phyloP scores from a whole-genome alignment of 208 protist species.

The Balamuthia mandrillaris region DNA sequence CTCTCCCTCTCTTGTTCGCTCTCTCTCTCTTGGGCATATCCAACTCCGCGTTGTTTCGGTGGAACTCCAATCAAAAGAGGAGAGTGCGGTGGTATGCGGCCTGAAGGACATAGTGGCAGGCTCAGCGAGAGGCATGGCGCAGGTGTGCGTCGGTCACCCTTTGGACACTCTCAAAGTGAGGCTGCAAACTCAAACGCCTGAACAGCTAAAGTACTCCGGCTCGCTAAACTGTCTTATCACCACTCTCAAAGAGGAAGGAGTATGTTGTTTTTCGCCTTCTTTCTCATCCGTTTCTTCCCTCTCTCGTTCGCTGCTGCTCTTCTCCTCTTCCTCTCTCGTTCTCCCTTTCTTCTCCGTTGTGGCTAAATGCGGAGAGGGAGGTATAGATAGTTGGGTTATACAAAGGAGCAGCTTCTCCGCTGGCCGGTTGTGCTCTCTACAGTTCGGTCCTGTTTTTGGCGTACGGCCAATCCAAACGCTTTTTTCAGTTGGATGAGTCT shows the following conservation, averaged over 20 bases:
- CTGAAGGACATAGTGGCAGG: constrained; percentile 34
- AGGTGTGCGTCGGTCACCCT: constrained; percentile 20
- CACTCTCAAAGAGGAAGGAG: constrained; percentile 27
- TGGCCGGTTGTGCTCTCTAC: constrained; percentile 59
- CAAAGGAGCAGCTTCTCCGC: constrained; percentile 56
- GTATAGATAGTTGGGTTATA: background rate
- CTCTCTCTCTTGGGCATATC: too few relatives aligned
- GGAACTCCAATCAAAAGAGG: too few relatives aligned
- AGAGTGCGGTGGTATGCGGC: background rate
- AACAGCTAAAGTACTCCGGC: constrained; percentile 20
- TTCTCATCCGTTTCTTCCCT: background rate
- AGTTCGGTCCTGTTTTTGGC: constrained; percentile 60
- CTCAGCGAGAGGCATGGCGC: constrained; percentile 8
- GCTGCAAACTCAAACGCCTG: constrained; percentile 42
- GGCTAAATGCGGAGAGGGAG: background rate
- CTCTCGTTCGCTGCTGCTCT: background rate
- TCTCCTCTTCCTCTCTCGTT: background rate
- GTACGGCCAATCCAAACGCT: constrained; percentile 37
- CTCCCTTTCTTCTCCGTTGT: background rate
- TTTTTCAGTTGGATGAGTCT: background rate
- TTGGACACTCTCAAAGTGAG: constrained; percentile 46
- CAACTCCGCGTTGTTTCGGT: too few relatives aligned
- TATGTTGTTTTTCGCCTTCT: background rate
- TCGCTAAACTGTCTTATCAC: constrained; percentile 24
- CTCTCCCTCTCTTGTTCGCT: too few relatives aligned